Conservation (phyloP, 805 yeast genomes). For the Lipomyces kockii region DNA sequence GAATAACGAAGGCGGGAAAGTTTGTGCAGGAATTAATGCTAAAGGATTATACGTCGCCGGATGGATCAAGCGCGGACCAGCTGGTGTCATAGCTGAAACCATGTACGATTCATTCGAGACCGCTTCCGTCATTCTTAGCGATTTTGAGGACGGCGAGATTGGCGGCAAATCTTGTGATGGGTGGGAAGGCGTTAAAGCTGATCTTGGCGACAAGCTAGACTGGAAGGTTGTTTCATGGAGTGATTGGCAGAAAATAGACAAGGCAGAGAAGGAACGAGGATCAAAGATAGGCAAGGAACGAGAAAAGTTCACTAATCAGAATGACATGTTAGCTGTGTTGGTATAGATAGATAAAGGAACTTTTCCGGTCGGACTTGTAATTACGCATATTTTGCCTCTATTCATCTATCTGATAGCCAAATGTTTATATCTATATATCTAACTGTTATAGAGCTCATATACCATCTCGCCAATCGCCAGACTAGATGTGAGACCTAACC, state of each 20-base stretch:
- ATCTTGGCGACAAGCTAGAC: constrained; percentile 8
- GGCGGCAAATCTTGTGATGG: constrained; percentile 38
- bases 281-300: constrained; percentile 55
- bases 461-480: constrained; percentile 85
- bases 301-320: constrained; percentile 56
- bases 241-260: constrained; percentile 66
- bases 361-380: background rate
- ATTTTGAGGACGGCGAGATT: constrained; percentile 42
- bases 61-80: constrained; percentile 86
- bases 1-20: constrained; percentile 26
- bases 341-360: constrained; percentile 13
- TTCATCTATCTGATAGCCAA: background rate
- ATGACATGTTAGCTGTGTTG: constrained; percentile 53
- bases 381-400: background rate
- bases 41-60: constrained; percentile 79
- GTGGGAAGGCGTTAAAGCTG: constrained; percentile 42
- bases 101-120: constrained; percentile 82
- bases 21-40: constrained; percentile 26
- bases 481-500: constrained; percentile 71
- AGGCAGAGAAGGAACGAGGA: constrained; percentile 59
- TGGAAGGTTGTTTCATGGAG: constrained; percentile 58
- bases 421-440: background rate
- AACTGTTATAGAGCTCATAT: constrained; percentile 37
- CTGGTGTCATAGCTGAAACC: constrained; percentile 89
- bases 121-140: constrained; percentile 66